A percentile compares a stretch with the other conserved stretches of the same genome.
phyloP scores from a whole-genome alignment of 352 stramenopile species.

The Pythium aphanidermatum region DNA sequence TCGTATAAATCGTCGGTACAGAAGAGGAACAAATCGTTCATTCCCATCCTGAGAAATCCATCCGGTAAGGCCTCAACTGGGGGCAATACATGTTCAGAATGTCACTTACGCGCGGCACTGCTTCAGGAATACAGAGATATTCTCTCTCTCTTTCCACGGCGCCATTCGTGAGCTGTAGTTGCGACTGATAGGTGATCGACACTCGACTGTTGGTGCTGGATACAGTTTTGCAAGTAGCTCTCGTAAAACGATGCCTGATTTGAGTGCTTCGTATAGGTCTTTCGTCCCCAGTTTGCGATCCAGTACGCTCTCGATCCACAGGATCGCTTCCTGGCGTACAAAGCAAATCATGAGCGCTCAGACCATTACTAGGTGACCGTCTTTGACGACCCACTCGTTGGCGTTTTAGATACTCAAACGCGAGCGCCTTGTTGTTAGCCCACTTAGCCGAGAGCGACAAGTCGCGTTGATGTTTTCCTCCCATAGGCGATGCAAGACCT shows the following conservation, averaged over 20 bases:
- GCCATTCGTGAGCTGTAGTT: constrained; percentile 66
- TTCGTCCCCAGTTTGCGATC: constrained; percentile 42
- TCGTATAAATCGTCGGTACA: constrained; percentile 83
- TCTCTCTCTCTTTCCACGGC: constrained; percentile 81
- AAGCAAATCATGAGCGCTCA: not conserved
- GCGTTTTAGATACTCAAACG: constrained; percentile 66
- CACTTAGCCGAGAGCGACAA: constrained; percentile 73
- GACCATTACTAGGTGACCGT: too few relatives aligned
- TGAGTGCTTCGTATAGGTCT: constrained; percentile 57
- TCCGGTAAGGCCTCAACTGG: too few relatives aligned
- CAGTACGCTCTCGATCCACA: constrained; percentile 70
- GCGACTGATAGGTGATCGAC: constrained; percentile 64
- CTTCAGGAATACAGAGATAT: constrained; percentile 78
- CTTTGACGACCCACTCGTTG: constrained; percentile 34
- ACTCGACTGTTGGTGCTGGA: constrained; percentile 37
- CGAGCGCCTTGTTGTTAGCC: constrained; percentile 64
- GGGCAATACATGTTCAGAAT: not conserved
- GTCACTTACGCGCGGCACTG: constrained; percentile 69
- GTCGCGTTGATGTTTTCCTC: constrained; percentile 57
- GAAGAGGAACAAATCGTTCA: constrained; percentile 77
- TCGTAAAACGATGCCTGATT: constrained; percentile 69
- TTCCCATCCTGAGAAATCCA: constrained; percentile 60
- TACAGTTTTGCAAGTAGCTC: constrained; percentile 65
- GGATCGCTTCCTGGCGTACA: constrained; percentile 44
- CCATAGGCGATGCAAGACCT: constrained; percentile 42